Conservation (phyloP, 805 yeast genomes). For the Cyberlindnera galapagoensis region DNA sequence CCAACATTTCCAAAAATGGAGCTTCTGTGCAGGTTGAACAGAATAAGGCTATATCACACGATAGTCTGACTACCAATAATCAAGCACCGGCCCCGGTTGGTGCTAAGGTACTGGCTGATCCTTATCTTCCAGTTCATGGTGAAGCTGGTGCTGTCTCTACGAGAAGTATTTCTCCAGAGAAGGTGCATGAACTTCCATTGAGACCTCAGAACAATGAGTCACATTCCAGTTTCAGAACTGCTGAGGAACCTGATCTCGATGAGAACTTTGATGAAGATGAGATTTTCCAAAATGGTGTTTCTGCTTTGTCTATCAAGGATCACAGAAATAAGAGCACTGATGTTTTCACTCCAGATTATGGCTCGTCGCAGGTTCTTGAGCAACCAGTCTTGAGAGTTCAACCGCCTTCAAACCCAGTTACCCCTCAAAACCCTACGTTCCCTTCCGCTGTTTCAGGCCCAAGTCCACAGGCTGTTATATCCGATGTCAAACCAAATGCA, state of each 20-base stretch:
- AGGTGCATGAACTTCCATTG: not conserved
- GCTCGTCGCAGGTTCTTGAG: not conserved
- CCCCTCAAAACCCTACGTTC: slow-evolving; percentile 11
- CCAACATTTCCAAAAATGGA: slow-evolving; percentile 19
- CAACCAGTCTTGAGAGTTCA: not conserved
- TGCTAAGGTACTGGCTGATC: slow-evolving; percentile 12
- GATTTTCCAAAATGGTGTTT: slow-evolving; percentile 20
- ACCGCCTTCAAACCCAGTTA: not conserved
- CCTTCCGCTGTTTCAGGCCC: slow-evolving; percentile 2
- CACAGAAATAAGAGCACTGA: slow-evolving; percentile 8
- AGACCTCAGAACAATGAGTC: slow-evolving; percentile 5
- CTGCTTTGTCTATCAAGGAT: slow-evolving; percentile 14
- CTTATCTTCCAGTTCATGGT: slow-evolving; percentile 9
- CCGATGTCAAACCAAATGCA: not conserved
- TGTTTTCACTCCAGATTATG: slow-evolving; percentile 25
- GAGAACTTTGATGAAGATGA: slow-evolving; percentile 25
- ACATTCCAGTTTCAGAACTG: slow-evolving; percentile 6
- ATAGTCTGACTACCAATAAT: not conserved
- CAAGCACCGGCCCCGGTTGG: slow-evolving; percentile 7
- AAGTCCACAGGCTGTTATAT: too few relatives aligned
- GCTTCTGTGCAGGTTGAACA: not conserved
- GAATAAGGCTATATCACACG: not conserved
- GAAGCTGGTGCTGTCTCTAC: not conserved
- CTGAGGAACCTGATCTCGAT: slow-evolving; percentile 12
- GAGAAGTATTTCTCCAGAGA: not conserved